Evolutionary conservation across 2,329 filamentous ascomycete species (phyloP), one percentile per base, ranked within the genome.

Genomic region (Zasmidium angulare): DNA sequence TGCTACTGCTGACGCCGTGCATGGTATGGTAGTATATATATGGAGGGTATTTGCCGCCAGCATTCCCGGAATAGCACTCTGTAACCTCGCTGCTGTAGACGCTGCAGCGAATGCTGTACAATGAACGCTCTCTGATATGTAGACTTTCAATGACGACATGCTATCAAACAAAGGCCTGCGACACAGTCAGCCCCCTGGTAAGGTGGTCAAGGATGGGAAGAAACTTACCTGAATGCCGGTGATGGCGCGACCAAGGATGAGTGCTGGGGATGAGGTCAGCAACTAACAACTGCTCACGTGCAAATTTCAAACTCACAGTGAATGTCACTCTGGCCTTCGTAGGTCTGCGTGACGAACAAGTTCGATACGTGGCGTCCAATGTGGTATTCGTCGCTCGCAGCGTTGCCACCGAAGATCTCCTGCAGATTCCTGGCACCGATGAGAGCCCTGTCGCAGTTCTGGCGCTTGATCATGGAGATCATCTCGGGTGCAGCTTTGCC

Each of bases 251-350:
- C 80, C 77, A 50, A 82, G 71, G 52, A 82, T 84, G 63, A 83
- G 70, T 54, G 77, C 76, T 79, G 46, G 63, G 62, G 68, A 60
- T 55, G 60, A 48, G 54, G 61, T 71, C 59, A 70, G 68, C 58
- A 46, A 55, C 48, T 9, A 26, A n/a, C n/a, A n/a, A 3, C 23
- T 46, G 9, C 50, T 31, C 46, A 56, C 53, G 50, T 21, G 31
- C 26, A 46, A 46, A 14, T 46, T 50, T 21, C 53, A 48, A 56
- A 85, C 89, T 84, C 79, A 93, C 91, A 86, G 76, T 98, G 95
- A 73, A 98, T 98, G 77, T 98, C 95, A 72, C 93, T 97, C 78
- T 98, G 95, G 21, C 95, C 95, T 78, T 99, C 95, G 69, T 99
- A 99, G 1, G 93, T 98, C 79, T 98, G 93, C 56, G 93, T 96